Conservation (phyloP, 108 stramenopile genomes). For the Nitzschia putrida region DNA sequence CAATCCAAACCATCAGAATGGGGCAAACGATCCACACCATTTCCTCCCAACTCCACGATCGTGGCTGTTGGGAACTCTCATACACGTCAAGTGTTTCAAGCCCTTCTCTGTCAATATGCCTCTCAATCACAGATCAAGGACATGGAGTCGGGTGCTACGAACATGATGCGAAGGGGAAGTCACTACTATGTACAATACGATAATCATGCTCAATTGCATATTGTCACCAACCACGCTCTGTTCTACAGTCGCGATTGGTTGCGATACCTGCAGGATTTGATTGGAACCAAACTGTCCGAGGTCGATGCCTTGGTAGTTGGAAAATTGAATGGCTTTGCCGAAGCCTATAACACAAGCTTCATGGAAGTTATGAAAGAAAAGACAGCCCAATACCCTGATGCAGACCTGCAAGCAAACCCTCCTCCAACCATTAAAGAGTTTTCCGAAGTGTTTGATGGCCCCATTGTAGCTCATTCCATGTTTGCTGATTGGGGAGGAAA, state of each 20-base stretch:
- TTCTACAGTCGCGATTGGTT: conserved; percentile 18
- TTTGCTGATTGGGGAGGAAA: conserved; percentile 12
- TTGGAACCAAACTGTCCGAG: neutral
- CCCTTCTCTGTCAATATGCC: conserved; percentile 15
- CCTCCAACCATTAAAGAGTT: conserved; percentile 13
- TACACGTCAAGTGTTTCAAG: conserved; percentile 16
- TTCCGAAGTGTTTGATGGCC: conserved; percentile 8
- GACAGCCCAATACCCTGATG: conserved; percentile 8
- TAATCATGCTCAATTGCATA: conserved; percentile 10
- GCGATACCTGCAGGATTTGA: conserved; percentile 5
- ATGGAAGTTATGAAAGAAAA: conserved; percentile 25
- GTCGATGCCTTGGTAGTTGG: conserved; percentile 18
- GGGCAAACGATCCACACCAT: conserved; percentile 13
- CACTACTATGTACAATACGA: conserved; percentile 12
- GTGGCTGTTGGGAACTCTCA: conserved; percentile 21
- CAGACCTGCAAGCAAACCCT: conserved; percentile 2
- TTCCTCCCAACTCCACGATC: conserved; percentile 18
- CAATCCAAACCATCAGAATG: neutral
- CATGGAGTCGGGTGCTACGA: neutral
- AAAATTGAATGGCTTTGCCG: conserved; percentile 9
- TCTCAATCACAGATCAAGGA: conserved; percentile 1
- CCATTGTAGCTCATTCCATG: conserved; percentile 24
- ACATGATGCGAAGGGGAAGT: conserved; percentile 15
- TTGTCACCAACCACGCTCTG: conserved; percentile 17
- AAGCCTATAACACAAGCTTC: conserved; percentile 17